Base-by-base conservation (phyloP, 495 filamentous ascomycete species). In the Penicillium soppii region DNA sequence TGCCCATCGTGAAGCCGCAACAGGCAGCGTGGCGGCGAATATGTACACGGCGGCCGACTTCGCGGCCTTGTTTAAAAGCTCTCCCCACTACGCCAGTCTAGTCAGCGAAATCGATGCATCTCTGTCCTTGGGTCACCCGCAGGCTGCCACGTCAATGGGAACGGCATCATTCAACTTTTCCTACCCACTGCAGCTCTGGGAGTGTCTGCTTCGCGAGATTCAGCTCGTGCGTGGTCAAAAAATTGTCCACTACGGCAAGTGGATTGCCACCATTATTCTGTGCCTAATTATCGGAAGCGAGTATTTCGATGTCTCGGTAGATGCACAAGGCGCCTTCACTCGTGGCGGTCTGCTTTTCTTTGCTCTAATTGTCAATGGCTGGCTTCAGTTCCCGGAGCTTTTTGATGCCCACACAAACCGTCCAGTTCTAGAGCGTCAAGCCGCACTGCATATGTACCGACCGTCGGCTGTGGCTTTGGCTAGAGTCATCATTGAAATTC, bases 381-480 rank as follows among this genome's bases (percentile, higher is more conserved):
- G 78, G 27, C 74, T 89, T 33, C 67, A 88, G 9, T 69, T 90
- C 30, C 74, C 83, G 1, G 87, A 90, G 58, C 72, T 89, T 15
- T 85, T 80, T 22, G 74, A 82, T 25, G 82, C 85, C 0, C 88
- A 88, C 58, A 70, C 73, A 7, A 77, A 79, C 0, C 78, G 85
- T n/a, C 86, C 82, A 1, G 82, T 91, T 32, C 66, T 90, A 7
- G 74, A 84, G 43, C 88, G 89, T 50, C 88, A 91, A 65, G 83
- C 84, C 56, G 70, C 72, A 16, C 89, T 88, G 59, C 82, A 81
- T 17, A 83, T 88, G 50, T 88, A 85, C 62, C 78, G 84, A 5
- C 87, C 87, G 6, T 77, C 83, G 2, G 85, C 87, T 7, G 83
- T 82, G 32, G 81, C 78, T 16, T 73, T 91, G 29, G 84, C 84